Evolutionary conservation across 305 asterid genomes (phyloP).

Genomic region (Solanum chacoense): DNA sequence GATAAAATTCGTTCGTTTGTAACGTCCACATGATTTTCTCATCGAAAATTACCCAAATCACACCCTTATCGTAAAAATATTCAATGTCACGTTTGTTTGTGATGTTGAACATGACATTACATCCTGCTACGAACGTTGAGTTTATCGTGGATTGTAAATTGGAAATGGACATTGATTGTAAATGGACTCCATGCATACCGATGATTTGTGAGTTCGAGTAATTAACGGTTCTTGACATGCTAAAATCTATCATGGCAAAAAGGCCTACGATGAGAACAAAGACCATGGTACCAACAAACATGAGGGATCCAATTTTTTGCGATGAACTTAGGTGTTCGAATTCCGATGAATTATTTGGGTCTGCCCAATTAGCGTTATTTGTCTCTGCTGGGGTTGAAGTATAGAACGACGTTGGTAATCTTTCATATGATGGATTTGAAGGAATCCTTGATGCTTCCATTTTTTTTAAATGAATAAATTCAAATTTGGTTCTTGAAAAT

Average conservation of each 20-base stretch:
- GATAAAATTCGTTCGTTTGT: not conserved
- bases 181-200: not conserved
- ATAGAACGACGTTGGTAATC: not conserved
- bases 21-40: constrained; percentile 1
- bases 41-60: not conserved
- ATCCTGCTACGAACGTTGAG: not conserved
- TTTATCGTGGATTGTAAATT: not conserved
- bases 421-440: not conserved
- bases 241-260: not conserved
- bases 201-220: not conserved
- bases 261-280: not conserved
- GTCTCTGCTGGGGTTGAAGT: not conserved
- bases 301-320: not conserved
- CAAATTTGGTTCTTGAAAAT: not conserved
- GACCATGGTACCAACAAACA: not conserved
- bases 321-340: not conserved
- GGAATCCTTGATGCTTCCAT: not conserved
- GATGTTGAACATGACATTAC: not conserved
- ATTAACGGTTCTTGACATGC: not conserved
- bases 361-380: not conserved
- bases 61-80: not conserved
- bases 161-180: not conserved
- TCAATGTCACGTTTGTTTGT: not conserved
- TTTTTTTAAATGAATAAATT: not conserved
- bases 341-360: not conserved